These are phyloP conservation scores for Paecilomyces dactylethromorphus DNA, from an alignment of 2,329 filamentous ascomycete species.

Conservation along the genomic window DNA sequence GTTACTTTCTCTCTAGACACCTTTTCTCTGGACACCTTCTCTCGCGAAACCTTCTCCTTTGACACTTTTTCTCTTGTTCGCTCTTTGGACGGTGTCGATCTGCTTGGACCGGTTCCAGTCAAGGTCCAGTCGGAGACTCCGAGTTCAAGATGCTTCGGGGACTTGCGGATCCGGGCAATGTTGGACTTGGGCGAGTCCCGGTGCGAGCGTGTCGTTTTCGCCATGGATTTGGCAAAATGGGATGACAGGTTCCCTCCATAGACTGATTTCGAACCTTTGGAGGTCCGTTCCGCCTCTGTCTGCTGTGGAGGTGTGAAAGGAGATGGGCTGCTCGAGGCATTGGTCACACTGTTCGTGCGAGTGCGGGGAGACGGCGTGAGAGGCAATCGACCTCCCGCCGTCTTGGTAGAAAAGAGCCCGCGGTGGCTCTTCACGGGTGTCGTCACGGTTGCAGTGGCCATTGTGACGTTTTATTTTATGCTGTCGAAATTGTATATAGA, in stretches of 20 bases:
- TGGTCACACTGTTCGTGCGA: slow-evolving; percentile 43
- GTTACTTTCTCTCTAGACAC: slow-evolving; percentile 31
- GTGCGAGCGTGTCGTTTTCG: slow-evolving; percentile 45
- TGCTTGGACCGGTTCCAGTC: slow-evolving; percentile 65
- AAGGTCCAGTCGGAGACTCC: slow-evolving; percentile 90
- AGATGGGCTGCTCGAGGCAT: slow-evolving; percentile 55
- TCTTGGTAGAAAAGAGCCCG: slow-evolving; percentile 84
- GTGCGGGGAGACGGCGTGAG: slow-evolving; percentile 82
- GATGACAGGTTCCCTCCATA: slow-evolving; percentile 74
- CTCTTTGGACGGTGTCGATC: slow-evolving; percentile 53
- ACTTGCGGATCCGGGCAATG: slow-evolving; percentile 62
- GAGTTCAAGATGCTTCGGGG: slow-evolving; percentile 81
- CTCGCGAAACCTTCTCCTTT: neutral
- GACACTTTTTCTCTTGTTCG: slow-evolving; percentile 12
- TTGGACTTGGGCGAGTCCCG: slow-evolving; percentile 95
- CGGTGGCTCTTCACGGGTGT: slow-evolving; percentile 94
- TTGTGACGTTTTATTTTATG: slow-evolving; percentile 41
- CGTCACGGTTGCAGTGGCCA: slow-evolving; percentile 78
- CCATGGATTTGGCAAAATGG: slow-evolving; percentile 64
- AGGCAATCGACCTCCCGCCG: slow-evolving; percentile 90
- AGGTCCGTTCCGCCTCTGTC: slow-evolving; percentile 44
- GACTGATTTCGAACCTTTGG: slow-evolving; percentile 59
- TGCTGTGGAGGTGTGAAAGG: slow-evolving; percentile 68
- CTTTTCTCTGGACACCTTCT: neutral
- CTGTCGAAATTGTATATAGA: neutral